Conservation (phyloP, 2,329 filamentous ascomycete genomes). For the Hyphodiscus sp. region DNA sequence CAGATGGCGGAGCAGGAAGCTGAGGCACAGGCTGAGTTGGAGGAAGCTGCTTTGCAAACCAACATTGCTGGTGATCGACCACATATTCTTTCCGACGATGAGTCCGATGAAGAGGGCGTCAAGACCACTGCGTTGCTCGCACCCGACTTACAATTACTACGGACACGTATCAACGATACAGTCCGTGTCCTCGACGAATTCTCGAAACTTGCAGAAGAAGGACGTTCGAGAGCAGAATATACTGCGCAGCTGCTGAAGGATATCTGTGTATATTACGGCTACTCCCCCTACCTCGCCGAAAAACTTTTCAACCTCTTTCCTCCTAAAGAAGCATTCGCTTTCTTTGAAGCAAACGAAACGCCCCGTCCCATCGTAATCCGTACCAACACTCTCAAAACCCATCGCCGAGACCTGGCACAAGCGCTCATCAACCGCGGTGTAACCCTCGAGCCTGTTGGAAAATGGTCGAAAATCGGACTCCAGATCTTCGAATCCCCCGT, state of each 20-base stretch:
- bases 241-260: slow-evolving; percentile 81
- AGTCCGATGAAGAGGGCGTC: slow-evolving; percentile 52
- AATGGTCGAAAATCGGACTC: slow-evolving; percentile 97
- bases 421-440: slow-evolving; percentile 93
- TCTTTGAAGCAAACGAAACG: slow-evolving; percentile 98
- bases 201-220: slow-evolving; percentile 70
- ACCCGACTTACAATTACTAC: slow-evolving; percentile 82
- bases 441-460: slow-evolving; percentile 91
- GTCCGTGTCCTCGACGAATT: slow-evolving; percentile 89
- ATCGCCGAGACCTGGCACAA: slow-evolving; percentile 76
- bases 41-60: slow-evolving; percentile 81
- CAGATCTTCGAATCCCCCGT: slow-evolving; percentile 90
- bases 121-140: slow-evolving; percentile 63
- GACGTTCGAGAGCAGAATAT: slow-evolving; percentile 81
- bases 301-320: slow-evolving; percentile 93
- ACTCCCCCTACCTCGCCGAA: slow-evolving; percentile 88
- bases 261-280: slow-evolving; percentile 94
- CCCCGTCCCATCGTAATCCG: slow-evolving; percentile 90
- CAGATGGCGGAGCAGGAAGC: slow-evolving; percentile 71
- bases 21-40: slow-evolving; percentile 77
- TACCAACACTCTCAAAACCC: slow-evolving; percentile 85
- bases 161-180: slow-evolving; percentile 85
- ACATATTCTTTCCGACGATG: slow-evolving; percentile 56
- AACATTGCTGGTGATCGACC: slow-evolving; percentile 80
- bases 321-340: slow-evolving; percentile 89